Conservation (phyloP, 2,329 filamentous ascomycete species). For the Neonectria faginata region DNA sequence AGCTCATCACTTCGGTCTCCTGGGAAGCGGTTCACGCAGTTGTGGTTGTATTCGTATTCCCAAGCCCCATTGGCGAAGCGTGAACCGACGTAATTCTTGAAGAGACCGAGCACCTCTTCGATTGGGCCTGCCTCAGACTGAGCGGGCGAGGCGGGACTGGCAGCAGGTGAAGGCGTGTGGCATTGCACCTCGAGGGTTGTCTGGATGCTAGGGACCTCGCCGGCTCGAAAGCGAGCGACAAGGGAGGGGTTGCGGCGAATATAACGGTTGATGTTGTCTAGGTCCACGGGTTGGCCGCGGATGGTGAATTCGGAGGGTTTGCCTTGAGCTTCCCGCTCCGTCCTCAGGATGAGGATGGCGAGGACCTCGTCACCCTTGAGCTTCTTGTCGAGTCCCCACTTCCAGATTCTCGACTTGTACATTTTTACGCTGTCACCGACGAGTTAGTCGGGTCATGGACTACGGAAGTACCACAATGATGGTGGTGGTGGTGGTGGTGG, state of each 20-base stretch:
- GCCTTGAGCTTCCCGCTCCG: slow-evolving; percentile 51
- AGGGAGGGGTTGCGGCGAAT: slow-evolving; percentile 54
- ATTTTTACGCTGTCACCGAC: slow-evolving; percentile 52
- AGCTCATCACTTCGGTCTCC: slow-evolving; percentile 50
- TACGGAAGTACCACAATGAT: background rate
- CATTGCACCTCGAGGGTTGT: slow-evolving; percentile 50
- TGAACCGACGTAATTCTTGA: slow-evolving; percentile 47
- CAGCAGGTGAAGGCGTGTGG: slow-evolving; percentile 45
- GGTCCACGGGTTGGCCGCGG: slow-evolving; percentile 53
- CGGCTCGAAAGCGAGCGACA: slow-evolving; percentile 48
- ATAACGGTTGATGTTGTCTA: slow-evolving; percentile 56
- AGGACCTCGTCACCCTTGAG: slow-evolving; percentile 56
- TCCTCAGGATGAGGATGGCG: slow-evolving; percentile 52
- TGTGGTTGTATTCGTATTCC: slow-evolving; percentile 48
- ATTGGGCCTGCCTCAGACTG: slow-evolving; percentile 39
- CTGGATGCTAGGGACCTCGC: slow-evolving; percentile 48
- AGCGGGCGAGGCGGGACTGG: slow-evolving; percentile 36
- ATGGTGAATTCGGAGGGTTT: slow-evolving; percentile 53
- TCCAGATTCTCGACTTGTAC: slow-evolving; percentile 58
- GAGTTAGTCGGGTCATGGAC: slow-evolving; percentile 6
- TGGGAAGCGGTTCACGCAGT: slow-evolving; percentile 41
- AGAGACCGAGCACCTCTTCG: slow-evolving; percentile 47
- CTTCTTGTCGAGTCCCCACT: slow-evolving; percentile 58
- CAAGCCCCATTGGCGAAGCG: slow-evolving; percentile 47
- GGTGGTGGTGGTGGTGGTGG: too few relatives aligned